These are phyloP conservation scores for Strobilomyces echinocephalus DNA, from an alignment of 768 basidiomycete species.

Conservation along the genomic window DNA sequence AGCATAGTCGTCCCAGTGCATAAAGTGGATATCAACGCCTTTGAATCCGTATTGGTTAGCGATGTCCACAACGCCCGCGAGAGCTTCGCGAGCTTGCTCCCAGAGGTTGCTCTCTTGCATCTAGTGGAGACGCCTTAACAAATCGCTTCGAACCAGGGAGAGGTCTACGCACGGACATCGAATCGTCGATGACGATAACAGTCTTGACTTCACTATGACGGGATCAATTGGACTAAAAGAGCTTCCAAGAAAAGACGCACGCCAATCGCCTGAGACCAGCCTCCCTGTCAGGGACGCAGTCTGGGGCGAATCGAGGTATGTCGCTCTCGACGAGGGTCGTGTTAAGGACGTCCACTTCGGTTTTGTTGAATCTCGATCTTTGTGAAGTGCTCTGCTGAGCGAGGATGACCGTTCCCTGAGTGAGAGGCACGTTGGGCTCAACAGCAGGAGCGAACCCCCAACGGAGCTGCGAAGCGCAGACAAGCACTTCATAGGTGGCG, in stretches of 20 bases:
- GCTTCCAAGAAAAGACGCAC: slow-evolving; percentile 16
- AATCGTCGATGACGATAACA: slow-evolving; percentile 39
- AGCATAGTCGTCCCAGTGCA: slow-evolving; percentile 33
- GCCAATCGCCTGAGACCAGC: slow-evolving; percentile 19
- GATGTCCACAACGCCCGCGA: slow-evolving; percentile 37
- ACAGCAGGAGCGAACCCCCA: slow-evolving; percentile 23
- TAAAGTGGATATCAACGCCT: slow-evolving; percentile 41
- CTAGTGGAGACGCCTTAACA: slow-evolving; percentile 14
- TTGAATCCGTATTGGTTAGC: slow-evolving; percentile 34
- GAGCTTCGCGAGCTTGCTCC: slow-evolving; percentile 37
- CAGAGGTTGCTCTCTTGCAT: slow-evolving; percentile 41
- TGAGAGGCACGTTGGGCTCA: slow-evolving; percentile 9
- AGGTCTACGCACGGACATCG: slow-evolving; percentile 29
- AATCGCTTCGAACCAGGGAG: neutral
- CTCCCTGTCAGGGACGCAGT: slow-evolving; percentile 18
- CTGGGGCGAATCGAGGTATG: slow-evolving; percentile 25
- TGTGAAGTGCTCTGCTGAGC: slow-evolving; percentile 17
- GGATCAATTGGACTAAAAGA: neutral
- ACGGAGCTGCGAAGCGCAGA: slow-evolving; percentile 21
- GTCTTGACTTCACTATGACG: slow-evolving; percentile 36
- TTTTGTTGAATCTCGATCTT: neutral
- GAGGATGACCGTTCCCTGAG: slow-evolving; percentile 30
- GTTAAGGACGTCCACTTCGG: slow-evolving; percentile 21
- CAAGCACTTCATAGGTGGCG: slow-evolving; percentile 29
- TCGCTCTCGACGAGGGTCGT: slow-evolving; percentile 25